Evolutionary conservation across 2,329 filamentous ascomycete genomes (phyloP), one percentile per base, ranked within the genome.

Genomic region (Tolypocladium pustulatum): DNA sequence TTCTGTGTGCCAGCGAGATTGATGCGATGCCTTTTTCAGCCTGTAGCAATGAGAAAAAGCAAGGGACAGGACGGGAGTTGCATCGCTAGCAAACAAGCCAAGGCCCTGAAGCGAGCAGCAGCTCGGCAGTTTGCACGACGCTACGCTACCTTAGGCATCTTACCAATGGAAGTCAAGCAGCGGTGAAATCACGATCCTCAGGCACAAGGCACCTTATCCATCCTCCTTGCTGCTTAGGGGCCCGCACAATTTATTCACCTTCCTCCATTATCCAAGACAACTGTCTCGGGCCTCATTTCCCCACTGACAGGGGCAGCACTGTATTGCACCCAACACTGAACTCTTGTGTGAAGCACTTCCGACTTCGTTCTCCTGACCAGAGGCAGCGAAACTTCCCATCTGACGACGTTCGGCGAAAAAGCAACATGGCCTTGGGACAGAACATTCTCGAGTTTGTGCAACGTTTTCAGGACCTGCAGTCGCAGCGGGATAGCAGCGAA

Each of bases 361-460:
- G 12, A 13, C 13, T 46, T 17, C 20, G 2, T 32, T 36, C 30
- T 17, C 10, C 30, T 13, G 49, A 34, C 4, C 49, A 34, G 49
- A 32, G 27, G 17, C 49, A 32, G 7, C 32, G 20, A 0, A 9
- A 17, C 10, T 34, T 5, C 10, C 10, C 20, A 13, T 34, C 20
- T 30, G 30, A 36, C 30, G 20, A 36, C 49, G 9, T 8, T 7
- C 9, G 6, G 20, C 30, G 30, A 51, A 22, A 37, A 36, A 7
- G 20, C 36, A 59, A 41, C 30, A 71, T 69, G 64, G 60, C 67
- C 15, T 60, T 65, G 40, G 63, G 63, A 52, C 61, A 62, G 38
- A 65, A 67, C 38, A 69, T 79, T 51, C 68, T 75, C 68, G 74
- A 77, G 54, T 81, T 83, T 63, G 66, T 80, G 61, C 68, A 74